phyloP scores from a whole-genome alignment of 129 eudicot species.

The Cynara cardunculus region DNA sequence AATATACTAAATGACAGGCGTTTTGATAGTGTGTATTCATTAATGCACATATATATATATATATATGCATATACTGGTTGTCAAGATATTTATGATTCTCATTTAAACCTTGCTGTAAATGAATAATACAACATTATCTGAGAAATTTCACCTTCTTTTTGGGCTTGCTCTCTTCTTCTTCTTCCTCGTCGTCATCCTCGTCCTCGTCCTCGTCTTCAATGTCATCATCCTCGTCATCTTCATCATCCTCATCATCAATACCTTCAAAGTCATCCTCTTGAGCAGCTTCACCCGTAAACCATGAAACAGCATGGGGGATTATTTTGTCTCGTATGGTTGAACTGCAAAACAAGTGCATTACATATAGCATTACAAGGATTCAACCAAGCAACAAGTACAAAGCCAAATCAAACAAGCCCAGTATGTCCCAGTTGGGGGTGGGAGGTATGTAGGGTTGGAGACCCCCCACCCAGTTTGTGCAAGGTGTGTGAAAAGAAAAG shows the following conservation, averaged over 20 bases:
- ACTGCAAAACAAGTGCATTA: conserved; percentile 32
- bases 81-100: too few relatives aligned
- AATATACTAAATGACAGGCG: too few relatives aligned
- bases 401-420: not conserved
- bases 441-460: too few relatives aligned
- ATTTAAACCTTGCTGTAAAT: too few relatives aligned
- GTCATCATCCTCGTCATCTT: conserved; percentile 33
- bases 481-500: too few relatives aligned
- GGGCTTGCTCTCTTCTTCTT: conserved; percentile 26
- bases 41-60: too few relatives aligned
- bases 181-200: conserved; percentile 49
- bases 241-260: conserved; percentile 47
- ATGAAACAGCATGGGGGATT: conserved; percentile 74
- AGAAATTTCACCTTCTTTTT: conserved; percentile 45
- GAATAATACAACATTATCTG: not conserved
- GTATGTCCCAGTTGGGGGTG: too few relatives aligned
- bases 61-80: too few relatives aligned
- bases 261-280: conserved; percentile 59
- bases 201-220: conserved; percentile 47
- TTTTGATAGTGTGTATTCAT: too few relatives aligned
- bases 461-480: too few relatives aligned
- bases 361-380: not conserved
- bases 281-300: conserved; percentile 86
- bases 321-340: conserved; percentile 68
- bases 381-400: not conserved